These are phyloP conservation scores for Solanum aculeatissimum DNA, from an alignment of 305 asterid species.

Conservation along the genomic window DNA sequence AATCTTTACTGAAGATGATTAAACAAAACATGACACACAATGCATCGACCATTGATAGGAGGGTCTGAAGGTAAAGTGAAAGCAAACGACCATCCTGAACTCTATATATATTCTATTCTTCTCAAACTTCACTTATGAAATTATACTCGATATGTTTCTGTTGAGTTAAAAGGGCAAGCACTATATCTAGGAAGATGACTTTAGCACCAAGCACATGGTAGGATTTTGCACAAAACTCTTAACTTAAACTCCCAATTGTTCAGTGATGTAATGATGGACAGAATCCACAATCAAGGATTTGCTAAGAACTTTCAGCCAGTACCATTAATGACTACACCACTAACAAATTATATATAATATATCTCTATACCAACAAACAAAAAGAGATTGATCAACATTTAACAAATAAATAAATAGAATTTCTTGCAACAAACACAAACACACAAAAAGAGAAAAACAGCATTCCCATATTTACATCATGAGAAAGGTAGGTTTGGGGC, in stretches of 20 bases:
- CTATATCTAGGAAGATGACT: not conserved
- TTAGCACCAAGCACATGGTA: not conserved
- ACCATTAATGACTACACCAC: not conserved
- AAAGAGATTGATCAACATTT: not conserved
- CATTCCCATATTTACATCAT: conserved; percentile 22
- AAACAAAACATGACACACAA: not conserved
- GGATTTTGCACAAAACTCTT: not conserved
- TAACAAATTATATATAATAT: not conserved
- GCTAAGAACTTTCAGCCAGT: not conserved
- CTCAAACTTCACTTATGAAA: not conserved
- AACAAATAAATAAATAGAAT: not conserved
- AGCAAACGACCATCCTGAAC: no score
- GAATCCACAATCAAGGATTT: not conserved
- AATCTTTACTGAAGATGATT: not conserved
- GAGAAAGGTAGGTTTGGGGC: not conserved
- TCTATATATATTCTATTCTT: not conserved
- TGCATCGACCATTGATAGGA: not conserved
- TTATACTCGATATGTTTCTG: not conserved
- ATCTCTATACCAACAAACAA: not conserved
- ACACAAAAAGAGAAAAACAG: not conserved
- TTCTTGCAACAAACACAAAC: conserved; percentile 4
- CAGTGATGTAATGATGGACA: not conserved
- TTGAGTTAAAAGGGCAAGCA: not conserved
- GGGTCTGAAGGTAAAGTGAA: not conserved
- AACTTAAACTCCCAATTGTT: not conserved